phyloP scores from a whole-genome alignment of 192 early-diverging fungal species.

The Fimicolochytrium jonesii region DNA sequence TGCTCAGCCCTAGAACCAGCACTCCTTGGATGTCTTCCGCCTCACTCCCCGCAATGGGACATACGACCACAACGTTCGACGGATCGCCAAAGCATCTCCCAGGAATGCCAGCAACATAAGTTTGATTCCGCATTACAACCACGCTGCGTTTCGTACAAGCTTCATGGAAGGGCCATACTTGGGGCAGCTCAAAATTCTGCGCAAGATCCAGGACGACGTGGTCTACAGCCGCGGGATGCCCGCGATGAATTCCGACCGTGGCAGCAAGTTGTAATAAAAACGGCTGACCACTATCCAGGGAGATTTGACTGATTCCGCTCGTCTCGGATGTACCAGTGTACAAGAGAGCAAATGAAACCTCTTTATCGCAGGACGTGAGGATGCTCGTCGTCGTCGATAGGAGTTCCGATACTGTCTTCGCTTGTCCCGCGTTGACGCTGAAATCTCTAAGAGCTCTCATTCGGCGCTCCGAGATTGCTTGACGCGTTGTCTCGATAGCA shows the following conservation, averaged over 20 bases:
- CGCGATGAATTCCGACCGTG: conserved; percentile 1
- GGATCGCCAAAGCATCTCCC: conserved; percentile 15
- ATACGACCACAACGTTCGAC: neutral
- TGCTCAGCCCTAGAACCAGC: conserved; percentile 25
- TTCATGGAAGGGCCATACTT: conserved; percentile 17
- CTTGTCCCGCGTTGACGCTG: conserved; percentile 4
- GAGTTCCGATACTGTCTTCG: conserved; percentile 2
- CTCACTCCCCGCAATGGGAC: conserved; percentile 22
- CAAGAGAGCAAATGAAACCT: conserved; percentile 17
- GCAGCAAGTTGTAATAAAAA: too few species aligned
- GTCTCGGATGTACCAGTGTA: too few species aligned
- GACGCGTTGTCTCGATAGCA: conserved; percentile 9
- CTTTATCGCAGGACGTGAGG: neutral
- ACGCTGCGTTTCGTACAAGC: neutral
- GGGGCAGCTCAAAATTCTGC: neutral
- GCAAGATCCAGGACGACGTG: conserved; percentile 1
- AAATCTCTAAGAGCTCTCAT: conserved; percentile 21
- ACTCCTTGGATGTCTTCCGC: conserved; percentile 18
- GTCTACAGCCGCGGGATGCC: conserved; percentile 7
- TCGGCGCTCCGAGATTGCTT: conserved; percentile 13
- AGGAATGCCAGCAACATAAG: neutral
- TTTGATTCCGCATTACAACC: neutral
- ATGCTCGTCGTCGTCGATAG: neutral
- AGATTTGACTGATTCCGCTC: too few species aligned
- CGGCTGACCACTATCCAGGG: too few species aligned